Percentiles rank a stretch among this genome's conserved stretches.
These are phyloP conservation scores for Aquilaria malaccensis DNA, from an alignment of 345 rosid genomes.

Conservation along the genomic window DNA sequence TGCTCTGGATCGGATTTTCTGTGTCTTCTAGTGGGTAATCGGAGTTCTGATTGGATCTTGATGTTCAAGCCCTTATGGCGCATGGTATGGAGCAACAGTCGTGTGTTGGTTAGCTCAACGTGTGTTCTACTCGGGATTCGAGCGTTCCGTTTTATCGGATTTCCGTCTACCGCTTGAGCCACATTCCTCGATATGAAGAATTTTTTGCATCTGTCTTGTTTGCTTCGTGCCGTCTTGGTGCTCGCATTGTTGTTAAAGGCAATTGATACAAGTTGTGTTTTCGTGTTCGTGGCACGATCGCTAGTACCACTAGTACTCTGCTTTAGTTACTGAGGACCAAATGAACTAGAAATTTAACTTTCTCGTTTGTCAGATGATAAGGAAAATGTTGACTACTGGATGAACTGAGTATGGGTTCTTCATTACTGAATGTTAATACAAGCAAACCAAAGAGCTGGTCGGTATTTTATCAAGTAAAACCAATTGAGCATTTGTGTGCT, in stretches of 20 bases:
- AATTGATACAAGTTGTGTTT: neutral
- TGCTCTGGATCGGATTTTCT: conserved; percentile 13
- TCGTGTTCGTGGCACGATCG: neutral
- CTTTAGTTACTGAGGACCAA: neutral
- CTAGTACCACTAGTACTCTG: conserved; percentile 8
- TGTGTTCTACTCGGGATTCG: conserved; percentile 10
- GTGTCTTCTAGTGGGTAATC: conserved; percentile 6
- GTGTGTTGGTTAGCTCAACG: conserved; percentile 9
- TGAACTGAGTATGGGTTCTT: neutral
- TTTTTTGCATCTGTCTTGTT: conserved; percentile 1
- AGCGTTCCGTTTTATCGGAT: conserved; percentile 9
- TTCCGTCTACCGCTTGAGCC: neutral
- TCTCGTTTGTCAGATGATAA: neutral
- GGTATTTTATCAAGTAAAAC: neutral
- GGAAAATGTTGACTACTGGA: neutral
- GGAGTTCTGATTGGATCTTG: conserved; percentile 34
- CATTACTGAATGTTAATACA: neutral
- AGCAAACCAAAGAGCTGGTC: neutral
- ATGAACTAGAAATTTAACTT: conserved; percentile 4
- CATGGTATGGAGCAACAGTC: conserved; percentile 9
- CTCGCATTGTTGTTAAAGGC: neutral
- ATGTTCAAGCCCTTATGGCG: conserved; percentile 8
- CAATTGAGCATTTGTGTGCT: neutral
- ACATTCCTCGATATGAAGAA: neutral
- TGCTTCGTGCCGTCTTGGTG: neutral